Base-by-base conservation (phyloP, 2,329 filamentous ascomycete species). In the Monosporascus sp. region DNA sequence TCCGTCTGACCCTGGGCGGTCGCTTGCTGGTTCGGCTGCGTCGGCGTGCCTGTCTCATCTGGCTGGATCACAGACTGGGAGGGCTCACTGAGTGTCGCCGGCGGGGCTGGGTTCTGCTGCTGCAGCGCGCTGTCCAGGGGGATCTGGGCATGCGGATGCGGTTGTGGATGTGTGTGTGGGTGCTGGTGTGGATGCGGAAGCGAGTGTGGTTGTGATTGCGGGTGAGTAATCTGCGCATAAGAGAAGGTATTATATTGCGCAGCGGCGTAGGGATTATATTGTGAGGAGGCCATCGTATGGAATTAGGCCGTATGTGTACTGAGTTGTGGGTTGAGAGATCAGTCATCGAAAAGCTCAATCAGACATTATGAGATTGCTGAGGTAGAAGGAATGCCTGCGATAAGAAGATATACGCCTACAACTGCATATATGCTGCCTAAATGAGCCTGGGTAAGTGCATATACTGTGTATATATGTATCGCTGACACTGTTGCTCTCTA, bases 111-210 rank as follows among this genome's bases (percentile, higher is more conserved):
- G 31, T 45, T 50, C 22, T 54, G 52, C 37, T 56, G 53, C 14
- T 37, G 43, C 3, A 46, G 22, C 45, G 43, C n/a, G 50, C 20
- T 37, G 51, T 46, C 7, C 38, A 18, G 8, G 47, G 18, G 5
- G 44, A 44, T 31, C 37, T 45, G 15, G 51, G 46, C n/a, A 49
- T 37, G 18, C 49, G 25, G n/a, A 52, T 53, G 5, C 49, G 52
- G 27, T 20, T 37, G 38, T 27, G 41, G 48, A 24, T 54, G 52
- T 5, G 44, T 17, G 17, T 48, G 52, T 14, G 38, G 50, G 22
- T 48, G 50, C 20, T 44, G 37, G 25, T 45, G 48, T 6, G 41
- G 27, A 47, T 55, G 60, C 17, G 52, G 38, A 39, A 49, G 58
- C 44, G 54, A 24, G 20, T 54, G 54, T 7, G 41, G 41, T 25